Evolutionary conservation across 2,329 filamentous ascomycete species (phyloP), one percentile per base, ranked within the genome.

Genomic region (Truncatella angustata): DNA sequence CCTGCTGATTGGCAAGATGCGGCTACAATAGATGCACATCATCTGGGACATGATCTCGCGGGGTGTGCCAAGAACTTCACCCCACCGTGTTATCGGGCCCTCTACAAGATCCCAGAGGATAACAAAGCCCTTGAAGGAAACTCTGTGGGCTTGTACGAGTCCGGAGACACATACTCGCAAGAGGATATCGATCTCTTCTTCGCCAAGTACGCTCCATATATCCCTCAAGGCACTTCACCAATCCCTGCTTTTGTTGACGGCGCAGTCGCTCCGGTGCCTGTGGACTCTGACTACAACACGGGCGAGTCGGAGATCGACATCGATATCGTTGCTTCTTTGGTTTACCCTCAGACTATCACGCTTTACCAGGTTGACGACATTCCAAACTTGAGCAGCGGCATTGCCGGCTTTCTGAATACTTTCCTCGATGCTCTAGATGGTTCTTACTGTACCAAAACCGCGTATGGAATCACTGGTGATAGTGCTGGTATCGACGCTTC

Each of bases 381-480:
- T 2, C 21, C 40, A 24, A 46, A 12, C 1, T 9, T 32, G n/a
- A 11, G 28, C 24, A 28, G 26, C 2, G 39, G 35, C 20, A 12
- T 42, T 5, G 14, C 23, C 10, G 54, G 58, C 56, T 12, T 53
- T 12, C 18, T 55, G 24, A 75, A 76, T 58, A 75, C 51, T 3
- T 73, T 72, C 56, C 54, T 74, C 5, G 69, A 74, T 50, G 73
- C 72, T 34, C 63, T 75, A 12, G 73, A 75, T 55, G 72, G 72
- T 1, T 73, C 70, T 20, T 78, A 77, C 60, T 77, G 76, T 65
- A 70, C 66, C n/a, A 71, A 70, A 46, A 65, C 61, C 18, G 73
- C 71, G 11, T 76, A 66, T 43, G 73, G 73, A 30, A 69, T 73
- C 51, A 73, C 67, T 1, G 74, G 73, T 10, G 64, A 77, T 49